Evolutionary conservation across 768 basidiomycete species (phyloP), one percentile per base, ranked within the genome.

Genomic region (Hortiboletus campestris): DNA sequence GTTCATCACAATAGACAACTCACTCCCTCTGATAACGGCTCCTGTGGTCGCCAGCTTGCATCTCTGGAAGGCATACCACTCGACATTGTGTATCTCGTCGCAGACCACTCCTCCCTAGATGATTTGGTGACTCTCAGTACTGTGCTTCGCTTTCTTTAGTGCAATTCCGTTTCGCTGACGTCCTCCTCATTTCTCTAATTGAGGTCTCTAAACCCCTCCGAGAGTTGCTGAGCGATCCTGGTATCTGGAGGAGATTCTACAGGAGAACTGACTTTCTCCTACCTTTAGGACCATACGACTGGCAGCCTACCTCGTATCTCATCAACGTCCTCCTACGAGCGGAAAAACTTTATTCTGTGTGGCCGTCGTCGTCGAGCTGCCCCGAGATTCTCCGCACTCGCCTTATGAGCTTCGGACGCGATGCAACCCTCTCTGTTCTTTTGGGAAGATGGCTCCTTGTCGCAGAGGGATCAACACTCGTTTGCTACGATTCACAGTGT

Each of bases 301-400:
- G 59, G 60, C 59, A 62, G 42, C 45, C 60, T 28, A 36, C 54
- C 6, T 40, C 59, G 2, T 48, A 54, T 34, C 46, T 61, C 36
- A 14, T 46, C 36, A 35, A 46, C 8, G 28, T 29, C 13, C 56
- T 62, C 10, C 38, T 57, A n/a, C 46, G 43, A n/a, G 53, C 51
- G 6, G 46, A 47, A 14, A 58, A 31, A 12, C 22, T 46, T 10
- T 2, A 41, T 49, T 42, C 49, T 3, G 31, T 51, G 16, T 62
- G 61, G 61, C 46, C 61, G 5, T 43, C 43, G 14, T 38, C 31
- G n/a, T 50, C n/a, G 6, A 22, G 20, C 22, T 17, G 19, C 8
- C 47, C 48, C 4, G 17, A 46, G 31, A 16, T 49, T 14, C 35
- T 39, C 16, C n/a, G 16, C 13, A 49, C 25, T 35, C 47, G 38